Conservation (phyloP, 768 basidiomycete genomes). For the Galerina marginata region DNA sequence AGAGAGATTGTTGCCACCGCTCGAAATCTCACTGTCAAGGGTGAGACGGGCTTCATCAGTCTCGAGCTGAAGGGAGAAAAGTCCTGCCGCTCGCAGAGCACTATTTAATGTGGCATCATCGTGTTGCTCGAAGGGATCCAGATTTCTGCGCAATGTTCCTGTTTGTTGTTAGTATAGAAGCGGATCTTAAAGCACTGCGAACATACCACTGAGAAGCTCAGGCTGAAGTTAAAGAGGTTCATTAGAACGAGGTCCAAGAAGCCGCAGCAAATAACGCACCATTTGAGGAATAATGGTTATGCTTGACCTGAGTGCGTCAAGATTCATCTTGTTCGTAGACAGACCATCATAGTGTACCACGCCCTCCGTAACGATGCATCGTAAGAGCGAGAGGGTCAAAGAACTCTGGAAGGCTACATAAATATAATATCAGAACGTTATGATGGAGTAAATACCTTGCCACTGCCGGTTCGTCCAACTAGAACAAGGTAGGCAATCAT, state of each 20-base stretch:
- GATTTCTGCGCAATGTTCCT: conserved; percentile 59
- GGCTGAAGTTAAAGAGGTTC: conserved; percentile 24
- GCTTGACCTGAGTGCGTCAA: conserved; percentile 57
- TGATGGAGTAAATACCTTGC: conserved; percentile 26
- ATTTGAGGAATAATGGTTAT: conserved; percentile 64
- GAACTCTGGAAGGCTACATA: conserved; percentile 27
- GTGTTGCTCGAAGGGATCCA: conserved; percentile 68
- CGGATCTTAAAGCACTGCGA: not conserved
- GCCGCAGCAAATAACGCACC: conserved; percentile 13
- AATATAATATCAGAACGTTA: not conserved
- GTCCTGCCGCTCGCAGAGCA: conserved; percentile 44
- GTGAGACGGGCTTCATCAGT: conserved; percentile 53
- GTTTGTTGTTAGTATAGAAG: no score
- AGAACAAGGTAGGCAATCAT: not conserved
- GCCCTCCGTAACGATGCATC: conserved; percentile 59
- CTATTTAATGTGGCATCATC: conserved; percentile 50
- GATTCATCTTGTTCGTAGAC: conserved; percentile 51
- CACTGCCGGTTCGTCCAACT: conserved; percentile 36
- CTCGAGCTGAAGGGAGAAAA: conserved; percentile 42
- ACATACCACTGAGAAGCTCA: conserved; percentile 53
- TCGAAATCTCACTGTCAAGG: conserved; percentile 42
- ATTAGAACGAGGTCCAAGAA: not conserved
- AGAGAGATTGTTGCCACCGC: conserved; percentile 12
- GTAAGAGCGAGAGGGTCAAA: conserved; percentile 54
- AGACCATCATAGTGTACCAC: conserved; percentile 59